Evolutionary conservation across 2,329 filamentous ascomycete species (phyloP), one percentile per base, ranked within the genome.

Genomic region (Diaporthe sp.): DNA sequence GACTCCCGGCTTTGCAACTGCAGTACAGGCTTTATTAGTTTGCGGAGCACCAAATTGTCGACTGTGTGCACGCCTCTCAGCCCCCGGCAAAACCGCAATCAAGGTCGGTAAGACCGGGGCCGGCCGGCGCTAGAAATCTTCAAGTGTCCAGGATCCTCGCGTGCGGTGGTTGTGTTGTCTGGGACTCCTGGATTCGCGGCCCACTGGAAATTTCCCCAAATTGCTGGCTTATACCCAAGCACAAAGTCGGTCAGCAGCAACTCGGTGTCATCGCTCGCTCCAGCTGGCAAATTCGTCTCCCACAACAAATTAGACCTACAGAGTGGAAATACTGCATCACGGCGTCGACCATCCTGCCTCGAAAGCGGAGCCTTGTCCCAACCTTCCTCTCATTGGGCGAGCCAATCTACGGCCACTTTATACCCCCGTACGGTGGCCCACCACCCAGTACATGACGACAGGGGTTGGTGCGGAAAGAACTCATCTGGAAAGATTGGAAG

Each of bases 81-180:
- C 44, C 28, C 39, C 71, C 71, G 60, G 71, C 37, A 73, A 42
- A 57, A 65, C 28, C 49, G 49, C 47, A 47, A 37, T 73, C 49
- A 2, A 47, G 47, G n/a, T 75, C 76, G 75, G 76, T 77, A 65
- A 79, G 75, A 79, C 75, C 75, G 76, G 77, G 75, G 78, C 78
- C 76, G 71, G 60, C 71, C 78, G 76, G 78, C 76, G 61, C 73
- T 63, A 60, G 47, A 76, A 55, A 68, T 75, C 73, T 75, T 75
- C 51, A 78, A 76, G 73, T 75, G 71, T 71, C 65, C 31, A 70
- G 31, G 37, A 71, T 72, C 44, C 73, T 65, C 61, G 49, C 47
- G 20, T 57, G 58, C 20, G 37, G 51, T 73, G 37, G 34, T 63
- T 42, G 58, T 42, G 25, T 37, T 55, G 34, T 57, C 31, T 55